These are phyloP conservation scores for Lichtheimia ramosa DNA, from an alignment of 371 early-diverging fungal genomes.

Conservation along the genomic window DNA sequence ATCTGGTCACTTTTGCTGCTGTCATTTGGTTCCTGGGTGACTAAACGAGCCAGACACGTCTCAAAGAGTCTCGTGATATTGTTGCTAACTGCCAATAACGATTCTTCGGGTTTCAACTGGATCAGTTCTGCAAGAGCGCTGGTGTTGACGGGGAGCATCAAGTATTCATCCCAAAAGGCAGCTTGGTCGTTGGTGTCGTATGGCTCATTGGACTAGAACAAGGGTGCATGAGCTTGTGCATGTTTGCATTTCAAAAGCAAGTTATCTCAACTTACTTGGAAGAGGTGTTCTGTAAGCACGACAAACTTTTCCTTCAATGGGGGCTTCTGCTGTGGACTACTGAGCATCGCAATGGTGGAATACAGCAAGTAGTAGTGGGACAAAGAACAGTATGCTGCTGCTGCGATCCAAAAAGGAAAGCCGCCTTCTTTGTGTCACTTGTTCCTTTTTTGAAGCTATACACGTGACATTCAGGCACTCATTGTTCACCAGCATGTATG, in stretches of 20 bases:
- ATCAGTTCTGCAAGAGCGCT: conserved; percentile 33
- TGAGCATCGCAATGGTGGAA: no score
- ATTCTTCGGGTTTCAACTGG: conserved; percentile 40
- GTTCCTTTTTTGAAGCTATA: no score
- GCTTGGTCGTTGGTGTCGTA: conserved; percentile 28
- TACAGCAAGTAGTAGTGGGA: no score
- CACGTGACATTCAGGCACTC: no score
- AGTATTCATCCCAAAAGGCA: conserved; percentile 51
- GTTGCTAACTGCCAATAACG: conserved; percentile 31
- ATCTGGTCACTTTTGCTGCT: conserved; percentile 7
- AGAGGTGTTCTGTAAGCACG: conserved; percentile 46
- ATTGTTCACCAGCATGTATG: no score
- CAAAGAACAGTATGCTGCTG: no score
- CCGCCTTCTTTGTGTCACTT: no score
- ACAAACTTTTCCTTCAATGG: conserved; percentile 57
- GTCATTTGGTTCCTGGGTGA: not conserved
- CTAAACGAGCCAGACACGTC: conserved; percentile 24
- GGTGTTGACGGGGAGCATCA: conserved; percentile 47
- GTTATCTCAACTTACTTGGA: conserved; percentile 33
- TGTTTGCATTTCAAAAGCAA: not conserved
- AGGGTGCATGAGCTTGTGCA: not conserved
- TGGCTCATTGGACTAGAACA: not conserved
- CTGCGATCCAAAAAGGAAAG: no score
- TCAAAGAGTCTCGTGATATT: conserved; percentile 41
- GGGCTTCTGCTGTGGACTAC: no score